Conservation (phyloP, 768 basidiomycete species). For the Daedaleopsis nitida region DNA sequence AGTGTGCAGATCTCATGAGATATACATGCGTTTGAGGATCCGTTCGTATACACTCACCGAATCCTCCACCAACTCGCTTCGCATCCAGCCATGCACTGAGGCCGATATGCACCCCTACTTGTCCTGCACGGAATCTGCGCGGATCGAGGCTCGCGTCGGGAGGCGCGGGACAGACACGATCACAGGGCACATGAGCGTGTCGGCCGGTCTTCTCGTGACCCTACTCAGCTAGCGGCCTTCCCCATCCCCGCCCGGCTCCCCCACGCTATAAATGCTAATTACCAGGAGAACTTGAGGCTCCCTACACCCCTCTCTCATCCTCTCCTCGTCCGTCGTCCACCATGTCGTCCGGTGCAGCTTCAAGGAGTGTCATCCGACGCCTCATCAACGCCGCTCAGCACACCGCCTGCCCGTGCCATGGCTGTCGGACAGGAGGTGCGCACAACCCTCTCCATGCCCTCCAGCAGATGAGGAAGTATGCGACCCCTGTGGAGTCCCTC, state of each 20-base stretch:
- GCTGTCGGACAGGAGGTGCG: constrained; percentile 49
- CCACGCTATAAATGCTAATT: constrained; percentile 20
- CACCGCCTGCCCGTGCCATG: constrained; percentile 79
- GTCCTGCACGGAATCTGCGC: neutral
- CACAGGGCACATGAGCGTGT: constrained; percentile 18
- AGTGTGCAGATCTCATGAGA: too few relatives aligned
- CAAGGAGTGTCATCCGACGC: constrained; percentile 65
- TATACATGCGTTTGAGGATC: too few relatives aligned
- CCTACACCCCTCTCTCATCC: constrained; percentile 1
- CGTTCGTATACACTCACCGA: too few relatives aligned
- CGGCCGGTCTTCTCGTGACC: constrained; percentile 15
- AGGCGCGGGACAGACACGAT: constrained; percentile 16
- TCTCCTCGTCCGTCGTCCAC: constrained; percentile 9
- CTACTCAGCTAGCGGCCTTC: constrained; percentile 14
- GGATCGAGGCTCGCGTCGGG: neutral
- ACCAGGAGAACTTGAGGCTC: neutral
- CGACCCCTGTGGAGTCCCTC: constrained; percentile 66
- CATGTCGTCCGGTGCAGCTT: constrained; percentile 38
- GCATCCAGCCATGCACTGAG: too few relatives aligned
- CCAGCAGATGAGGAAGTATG: constrained; percentile 69
- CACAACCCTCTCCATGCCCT: constrained; percentile 47
- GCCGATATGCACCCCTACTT: neutral
- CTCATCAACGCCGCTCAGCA: constrained; percentile 79
- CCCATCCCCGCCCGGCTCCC: constrained; percentile 18
- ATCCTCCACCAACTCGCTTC: neutral